Evolutionary conservation across 257 asterid genomes (phyloP).

Genomic region (Ligustrum vulgare): DNA sequence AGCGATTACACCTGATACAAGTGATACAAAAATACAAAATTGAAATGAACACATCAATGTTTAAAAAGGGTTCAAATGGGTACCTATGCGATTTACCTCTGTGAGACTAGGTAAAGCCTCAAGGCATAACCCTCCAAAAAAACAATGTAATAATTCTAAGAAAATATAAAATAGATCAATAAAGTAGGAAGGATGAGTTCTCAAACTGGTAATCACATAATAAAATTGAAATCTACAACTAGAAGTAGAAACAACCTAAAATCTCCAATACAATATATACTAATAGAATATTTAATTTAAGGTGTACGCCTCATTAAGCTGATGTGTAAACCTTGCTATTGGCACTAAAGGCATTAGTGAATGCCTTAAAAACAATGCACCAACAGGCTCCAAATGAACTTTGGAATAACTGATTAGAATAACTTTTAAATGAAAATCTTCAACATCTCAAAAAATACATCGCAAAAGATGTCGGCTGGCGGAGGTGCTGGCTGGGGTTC

Average conservation of each 20-base stretch:
- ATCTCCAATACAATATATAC: neutral
- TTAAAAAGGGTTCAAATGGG: neutral
- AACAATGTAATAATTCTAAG: neutral
- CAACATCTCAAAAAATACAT: no score
- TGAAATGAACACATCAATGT: no score
- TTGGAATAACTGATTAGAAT: neutral
- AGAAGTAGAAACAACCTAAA: neutral
- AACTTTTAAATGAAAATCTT: neutral
- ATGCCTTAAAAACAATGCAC: neutral
- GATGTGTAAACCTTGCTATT: neutral
- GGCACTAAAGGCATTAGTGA: constrained; percentile 11
- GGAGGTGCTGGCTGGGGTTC: no score
- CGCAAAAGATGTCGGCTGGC: no score
- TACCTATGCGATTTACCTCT: neutral
- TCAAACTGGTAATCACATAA: neutral
- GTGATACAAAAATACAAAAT: no score
- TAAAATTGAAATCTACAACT: neutral
- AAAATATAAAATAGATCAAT: neutral
- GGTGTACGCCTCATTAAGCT: no score
- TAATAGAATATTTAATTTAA: no score
- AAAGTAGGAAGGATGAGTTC: neutral
- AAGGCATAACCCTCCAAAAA: neutral
- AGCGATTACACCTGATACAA: no score
- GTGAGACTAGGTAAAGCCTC: neutral
- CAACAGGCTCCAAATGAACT: neutral